Conservation (phyloP, 2,329 filamentous ascomycete species). For the Clonostachys rhizophaga region DNA sequence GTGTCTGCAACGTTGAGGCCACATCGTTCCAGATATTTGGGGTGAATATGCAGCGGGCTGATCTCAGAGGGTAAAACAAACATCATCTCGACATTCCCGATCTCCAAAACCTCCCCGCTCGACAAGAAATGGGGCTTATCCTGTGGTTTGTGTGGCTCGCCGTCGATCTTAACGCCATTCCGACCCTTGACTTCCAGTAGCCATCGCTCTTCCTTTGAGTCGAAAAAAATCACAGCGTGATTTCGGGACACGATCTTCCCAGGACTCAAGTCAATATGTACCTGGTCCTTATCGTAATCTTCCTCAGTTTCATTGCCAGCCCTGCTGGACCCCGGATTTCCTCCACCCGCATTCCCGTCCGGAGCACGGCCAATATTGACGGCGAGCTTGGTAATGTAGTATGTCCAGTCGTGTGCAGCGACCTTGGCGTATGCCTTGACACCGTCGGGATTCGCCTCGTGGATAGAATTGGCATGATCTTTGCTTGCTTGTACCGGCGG, state of each 20-base stretch:
- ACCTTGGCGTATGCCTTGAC: constrained; percentile 79
- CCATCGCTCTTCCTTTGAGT: constrained; percentile 68
- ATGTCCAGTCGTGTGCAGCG: constrained; percentile 78
- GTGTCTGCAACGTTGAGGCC: constrained; percentile 34
- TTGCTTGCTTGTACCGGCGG: constrained; percentile 52
- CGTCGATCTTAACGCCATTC: constrained; percentile 86
- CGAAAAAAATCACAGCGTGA: constrained; percentile 72
- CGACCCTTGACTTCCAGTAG: constrained; percentile 82
- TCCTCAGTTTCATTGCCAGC: constrained; percentile 29
- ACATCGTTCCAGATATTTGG: constrained; percentile 65
- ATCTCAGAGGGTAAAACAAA: constrained; percentile 84
- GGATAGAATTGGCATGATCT: constrained; percentile 60
- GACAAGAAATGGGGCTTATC: constrained; percentile 62
- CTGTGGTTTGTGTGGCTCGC: constrained; percentile 58
- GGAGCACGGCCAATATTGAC: constrained; percentile 72
- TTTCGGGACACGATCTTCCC: constrained; percentile 77
- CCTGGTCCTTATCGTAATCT: constrained; percentile 40
- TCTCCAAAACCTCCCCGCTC: constrained; percentile 88
- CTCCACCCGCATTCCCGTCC: constrained; percentile 29
- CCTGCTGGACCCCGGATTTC: constrained; percentile 1
- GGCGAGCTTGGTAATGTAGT: constrained; percentile 71
- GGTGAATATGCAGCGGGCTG: constrained; percentile 61
- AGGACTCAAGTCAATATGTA: constrained; percentile 87
- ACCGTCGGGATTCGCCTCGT: constrained; percentile 55
- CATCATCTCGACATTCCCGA: constrained; percentile 95